Base-by-base conservation (phyloP, 1,284 basidiomycete species). In the Athelia psychrophila region DNA sequence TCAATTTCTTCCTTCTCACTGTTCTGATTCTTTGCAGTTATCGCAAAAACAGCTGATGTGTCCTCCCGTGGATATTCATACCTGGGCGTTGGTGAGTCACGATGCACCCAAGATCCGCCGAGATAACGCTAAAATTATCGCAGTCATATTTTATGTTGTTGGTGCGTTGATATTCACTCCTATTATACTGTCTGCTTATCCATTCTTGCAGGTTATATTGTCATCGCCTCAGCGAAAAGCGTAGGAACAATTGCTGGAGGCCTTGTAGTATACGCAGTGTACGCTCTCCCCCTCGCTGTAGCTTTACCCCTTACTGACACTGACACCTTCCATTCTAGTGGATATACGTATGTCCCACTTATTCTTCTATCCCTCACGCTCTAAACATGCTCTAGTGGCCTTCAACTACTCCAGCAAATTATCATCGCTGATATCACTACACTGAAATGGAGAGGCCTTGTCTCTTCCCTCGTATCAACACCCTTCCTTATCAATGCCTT, bases 401-500 rank as follows among this genome's bases (percentile, higher is more conserved):
- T 91, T 20, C 88, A 91, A 67, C 74, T 92, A 44, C 75, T 91
- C 13, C 83, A 81, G n/a, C 83, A 86, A 56, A 82, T 91, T 54
- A 78, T 89, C 60, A 84, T 88, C 51, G 90, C 90, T 18, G 91
- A 94, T 63, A 84, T 88, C 58, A 92, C 91, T 2, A 86, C 83
- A 2, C 78, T 92, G 13, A 78, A 83, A 61, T 93, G 88, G 86
- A 80, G 91, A 52, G 89, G 88, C 12, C 73, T 93, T 10, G 79
- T 88, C 18, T 78, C 83, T 2, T 77, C 77, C 15, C 66, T 88
- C n/a, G 78, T 81, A 23, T 82, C 83, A 8, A 65, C 84, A 35
- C 89, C 89, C 13, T 89, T 86, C 69, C 71, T 88, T 58, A 72
- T 89, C 68, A 78, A 82, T 66, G 72, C 78, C 44, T 91, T 85